Conservation (phyloP, 1,139 yeast genomes). For the Candida sojae region DNA sequence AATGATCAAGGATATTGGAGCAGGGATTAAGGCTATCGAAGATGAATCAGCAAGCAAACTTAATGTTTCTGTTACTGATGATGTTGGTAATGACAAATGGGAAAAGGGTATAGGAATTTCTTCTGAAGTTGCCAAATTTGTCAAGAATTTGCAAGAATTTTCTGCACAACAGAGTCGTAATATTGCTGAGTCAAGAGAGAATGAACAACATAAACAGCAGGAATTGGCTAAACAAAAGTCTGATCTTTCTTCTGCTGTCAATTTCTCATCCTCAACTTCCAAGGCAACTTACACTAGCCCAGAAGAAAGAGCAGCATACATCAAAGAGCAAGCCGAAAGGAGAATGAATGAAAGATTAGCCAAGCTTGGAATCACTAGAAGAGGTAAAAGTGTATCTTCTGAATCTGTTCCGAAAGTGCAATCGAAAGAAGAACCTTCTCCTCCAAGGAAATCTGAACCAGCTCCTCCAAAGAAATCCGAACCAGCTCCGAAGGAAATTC, state of each 20-base stretch:
- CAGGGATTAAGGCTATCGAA: constrained; percentile 71
- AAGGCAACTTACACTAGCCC: constrained; percentile 31
- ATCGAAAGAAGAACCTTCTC: constrained; percentile 1
- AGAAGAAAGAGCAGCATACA: constrained; percentile 78
- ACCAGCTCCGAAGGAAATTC: constrained; percentile 3
- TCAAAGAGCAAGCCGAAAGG: constrained; percentile 88
- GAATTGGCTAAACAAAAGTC: constrained; percentile 6
- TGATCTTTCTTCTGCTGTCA: constrained; percentile 6
- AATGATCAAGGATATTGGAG: constrained; percentile 71
- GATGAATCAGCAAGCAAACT: constrained; percentile 55
- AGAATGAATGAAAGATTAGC: constrained; percentile 90
- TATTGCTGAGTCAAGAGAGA: constrained; percentile 9
- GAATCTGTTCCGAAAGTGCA: constrained; percentile 1
- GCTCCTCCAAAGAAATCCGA: background rate
- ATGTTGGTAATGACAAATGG: constrained; percentile 72
- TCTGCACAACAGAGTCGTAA: constrained; percentile 11
- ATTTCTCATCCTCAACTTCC: constrained; percentile 15
- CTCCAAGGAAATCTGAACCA: background rate
- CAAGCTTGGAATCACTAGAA: constrained; percentile 65
- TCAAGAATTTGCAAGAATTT: constrained; percentile 50
- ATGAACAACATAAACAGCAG: constrained; percentile 5
- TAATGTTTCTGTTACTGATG: constrained; percentile 44
- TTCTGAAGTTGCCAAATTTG: constrained; percentile 61
- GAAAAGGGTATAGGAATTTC: constrained; percentile 82
- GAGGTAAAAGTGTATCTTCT: constrained; percentile 10